These are phyloP conservation scores for Pezicula carpinea DNA, from an alignment of 2,329 filamentous ascomycete species.

Conservation along the genomic window DNA sequence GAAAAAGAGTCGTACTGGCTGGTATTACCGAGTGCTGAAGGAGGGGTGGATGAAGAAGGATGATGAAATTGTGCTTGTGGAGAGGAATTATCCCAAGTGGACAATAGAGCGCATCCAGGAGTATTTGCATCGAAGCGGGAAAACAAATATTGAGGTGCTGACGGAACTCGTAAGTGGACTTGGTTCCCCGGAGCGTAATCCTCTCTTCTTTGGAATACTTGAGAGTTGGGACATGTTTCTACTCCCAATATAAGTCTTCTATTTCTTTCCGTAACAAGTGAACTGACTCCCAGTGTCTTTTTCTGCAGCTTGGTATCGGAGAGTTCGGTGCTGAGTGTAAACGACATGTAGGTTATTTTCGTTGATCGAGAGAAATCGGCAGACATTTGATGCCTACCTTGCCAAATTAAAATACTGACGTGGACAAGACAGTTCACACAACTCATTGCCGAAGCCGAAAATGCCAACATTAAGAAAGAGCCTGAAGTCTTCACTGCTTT, in stretches of 20 bases:
- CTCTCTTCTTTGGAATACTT: too few relatives aligned
- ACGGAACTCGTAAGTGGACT: too few relatives aligned
- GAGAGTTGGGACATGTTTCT: too few relatives aligned
- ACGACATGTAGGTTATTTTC: slow-evolving; percentile 27
- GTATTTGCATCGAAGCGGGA: slow-evolving; percentile 51
- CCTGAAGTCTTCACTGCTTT: slow-evolving; percentile 32
- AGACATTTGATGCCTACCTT: background rate
- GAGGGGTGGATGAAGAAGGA: slow-evolving; percentile 51
- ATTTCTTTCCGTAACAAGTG: too few relatives aligned
- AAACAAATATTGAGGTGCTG: slow-evolving; percentile 44
- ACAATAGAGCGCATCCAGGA: slow-evolving; percentile 59
- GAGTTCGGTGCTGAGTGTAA: slow-evolving; percentile 38
- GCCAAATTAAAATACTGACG: slow-evolving; percentile 35
- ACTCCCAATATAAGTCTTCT: too few relatives aligned
- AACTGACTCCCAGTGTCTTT: too few relatives aligned
- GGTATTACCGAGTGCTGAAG: slow-evolving; percentile 59
- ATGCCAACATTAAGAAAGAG: slow-evolving; percentile 22
- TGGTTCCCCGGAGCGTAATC: too few relatives aligned
- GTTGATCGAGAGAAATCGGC: too few relatives aligned
- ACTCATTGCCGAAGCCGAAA: slow-evolving; percentile 43
- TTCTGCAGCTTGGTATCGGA: too few relatives aligned
- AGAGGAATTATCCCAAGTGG: slow-evolving; percentile 54
- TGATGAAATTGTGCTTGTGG: slow-evolving; percentile 51
- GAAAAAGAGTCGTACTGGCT: slow-evolving; percentile 54
- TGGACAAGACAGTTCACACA: slow-evolving; percentile 38